Base-by-base conservation (phyloP, 805 yeast genomes). In the Nakazawaea ernobii region DNA sequence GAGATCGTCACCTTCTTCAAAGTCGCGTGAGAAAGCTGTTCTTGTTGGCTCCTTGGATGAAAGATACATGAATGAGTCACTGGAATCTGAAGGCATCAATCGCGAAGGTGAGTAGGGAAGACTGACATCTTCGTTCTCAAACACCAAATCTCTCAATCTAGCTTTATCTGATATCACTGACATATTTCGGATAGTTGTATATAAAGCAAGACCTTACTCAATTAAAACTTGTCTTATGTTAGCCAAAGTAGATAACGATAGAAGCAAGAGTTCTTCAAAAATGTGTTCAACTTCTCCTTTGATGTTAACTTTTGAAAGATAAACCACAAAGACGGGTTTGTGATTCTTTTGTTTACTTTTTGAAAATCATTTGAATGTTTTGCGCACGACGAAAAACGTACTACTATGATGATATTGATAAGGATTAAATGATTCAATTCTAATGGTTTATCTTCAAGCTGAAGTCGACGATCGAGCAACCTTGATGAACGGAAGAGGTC, bases 401-500 rank as follows among this genome's bases (percentile, higher is more conserved):
- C 33, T 3, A 20, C 24, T 3, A 20, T 20, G 5, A n/a, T n/a
- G 24, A 20, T 20, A 20, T 3, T 20, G 24, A 20, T 20, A 20
- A 20, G 24, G 24, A 5, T 20, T 5, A 3, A 20, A 20, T 20
- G 24, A 33, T n/a, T 13, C 8, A 36, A 7, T 14, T 17, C 37
- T 37, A 47, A 20, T 48, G 46, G 26, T 69, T 73, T 48, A 89
- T 82, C 63, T 91, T 91, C 62, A 91, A 73, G 28, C 95, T 85
- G 63, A 84, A 91, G 61, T 91, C 98, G 51, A 91, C 74, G 29
- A 86, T 77, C 0, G 82, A 79, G 8, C 83, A 74, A n/a, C 97
- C 97, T 67, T 91, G 98, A 62, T 91, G 98, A 50, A 92, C 83
- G 14, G 90, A 80, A 15, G 95, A 84, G 1, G 98, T 92, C 33